These are phyloP conservation scores for Phytophthora fragariaefolia DNA, from an alignment of 352 stramenopile species.

Conservation along the genomic window DNA sequence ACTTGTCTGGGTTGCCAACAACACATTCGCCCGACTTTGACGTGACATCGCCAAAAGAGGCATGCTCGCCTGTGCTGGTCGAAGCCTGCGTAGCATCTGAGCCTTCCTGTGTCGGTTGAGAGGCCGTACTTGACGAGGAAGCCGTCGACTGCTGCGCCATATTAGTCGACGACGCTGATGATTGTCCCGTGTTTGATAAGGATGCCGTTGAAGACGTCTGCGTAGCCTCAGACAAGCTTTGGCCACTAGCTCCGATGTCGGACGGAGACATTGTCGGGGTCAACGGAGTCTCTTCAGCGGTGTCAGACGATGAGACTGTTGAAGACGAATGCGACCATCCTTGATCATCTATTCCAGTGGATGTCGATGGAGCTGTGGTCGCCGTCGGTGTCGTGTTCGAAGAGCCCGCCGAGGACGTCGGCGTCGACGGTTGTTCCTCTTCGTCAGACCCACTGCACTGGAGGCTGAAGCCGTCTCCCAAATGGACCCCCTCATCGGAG, in stretches of 20 bases:
- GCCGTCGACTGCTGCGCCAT: conserved; percentile 1
- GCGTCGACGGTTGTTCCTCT: conserved; percentile 13
- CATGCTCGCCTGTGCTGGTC: conserved; percentile 28
- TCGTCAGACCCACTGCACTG: conserved; percentile 25
- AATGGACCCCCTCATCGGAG: conserved; percentile 11
- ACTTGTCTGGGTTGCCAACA: conserved; percentile 29
- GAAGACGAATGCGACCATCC: conserved; percentile 1
- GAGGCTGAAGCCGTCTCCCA: conserved; percentile 13
- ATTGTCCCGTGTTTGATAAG: conserved; percentile 21
- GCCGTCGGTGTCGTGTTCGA: conserved; percentile 2
- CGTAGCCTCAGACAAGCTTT: conserved; percentile 1
- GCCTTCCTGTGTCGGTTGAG: conserved; percentile 1
- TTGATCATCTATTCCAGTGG: conserved; percentile 8
- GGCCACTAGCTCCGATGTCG: background rate
- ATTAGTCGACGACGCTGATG: conserved; percentile 15
- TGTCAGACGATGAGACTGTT: conserved; percentile 11
- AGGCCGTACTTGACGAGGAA: conserved; percentile 8
- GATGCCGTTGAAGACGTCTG: conserved; percentile 14
- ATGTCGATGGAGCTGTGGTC: conserved; percentile 6
- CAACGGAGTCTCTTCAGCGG: background rate
- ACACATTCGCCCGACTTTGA: conserved; percentile 35
- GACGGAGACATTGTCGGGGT: conserved; percentile 1
- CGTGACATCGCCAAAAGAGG: conserved; percentile 33
- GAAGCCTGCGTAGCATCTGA: conserved; percentile 14
- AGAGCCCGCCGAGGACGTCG: conserved; percentile 10